Evolutionary conservation across 129 eudicot species (phyloP).

Genomic region (Pulicaria dysenterica): DNA sequence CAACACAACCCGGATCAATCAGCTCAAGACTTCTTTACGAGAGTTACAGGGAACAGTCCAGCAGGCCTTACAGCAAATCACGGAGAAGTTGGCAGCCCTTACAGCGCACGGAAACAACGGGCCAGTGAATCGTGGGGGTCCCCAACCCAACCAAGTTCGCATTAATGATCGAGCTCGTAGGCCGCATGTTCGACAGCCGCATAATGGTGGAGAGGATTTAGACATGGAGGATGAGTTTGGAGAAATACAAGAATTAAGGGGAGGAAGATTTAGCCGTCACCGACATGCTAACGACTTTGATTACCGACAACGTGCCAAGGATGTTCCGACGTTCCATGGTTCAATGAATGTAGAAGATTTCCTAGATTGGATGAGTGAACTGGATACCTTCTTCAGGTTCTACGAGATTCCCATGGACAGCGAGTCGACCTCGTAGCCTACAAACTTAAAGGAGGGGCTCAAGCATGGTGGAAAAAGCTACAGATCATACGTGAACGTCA

Average conservation of each 20-base stretch:
- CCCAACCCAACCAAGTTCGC: too few species aligned
- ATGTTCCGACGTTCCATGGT: neutral
- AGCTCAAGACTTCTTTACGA: too few species aligned
- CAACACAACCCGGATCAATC: too few species aligned
- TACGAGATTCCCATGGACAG: neutral
- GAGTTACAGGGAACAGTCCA: too few species aligned
- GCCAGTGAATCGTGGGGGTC: too few species aligned
- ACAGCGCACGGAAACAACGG: too few species aligned
- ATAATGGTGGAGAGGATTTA: neutral
- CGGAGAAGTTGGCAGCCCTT: too few species aligned
- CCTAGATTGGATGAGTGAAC: too few species aligned
- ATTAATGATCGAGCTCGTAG: too few species aligned
- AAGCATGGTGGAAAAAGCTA: neutral
- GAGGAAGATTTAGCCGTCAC: neutral
- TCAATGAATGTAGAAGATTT: constrained; percentile 8
- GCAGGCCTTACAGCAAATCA: too few species aligned
- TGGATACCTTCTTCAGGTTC: neutral
- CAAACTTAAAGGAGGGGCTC: neutral
- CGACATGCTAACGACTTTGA: neutral
- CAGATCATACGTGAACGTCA: too few species aligned
- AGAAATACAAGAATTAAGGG: neutral
- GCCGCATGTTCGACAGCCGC: too few species aligned
- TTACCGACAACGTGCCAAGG: neutral
- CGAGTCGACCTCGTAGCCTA: neutral
- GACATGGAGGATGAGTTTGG: neutral